These are phyloP conservation scores for Syncephalastrum racemosum DNA, from an alignment of 371 early-diverging fungal genomes.

Conservation along the genomic window DNA sequence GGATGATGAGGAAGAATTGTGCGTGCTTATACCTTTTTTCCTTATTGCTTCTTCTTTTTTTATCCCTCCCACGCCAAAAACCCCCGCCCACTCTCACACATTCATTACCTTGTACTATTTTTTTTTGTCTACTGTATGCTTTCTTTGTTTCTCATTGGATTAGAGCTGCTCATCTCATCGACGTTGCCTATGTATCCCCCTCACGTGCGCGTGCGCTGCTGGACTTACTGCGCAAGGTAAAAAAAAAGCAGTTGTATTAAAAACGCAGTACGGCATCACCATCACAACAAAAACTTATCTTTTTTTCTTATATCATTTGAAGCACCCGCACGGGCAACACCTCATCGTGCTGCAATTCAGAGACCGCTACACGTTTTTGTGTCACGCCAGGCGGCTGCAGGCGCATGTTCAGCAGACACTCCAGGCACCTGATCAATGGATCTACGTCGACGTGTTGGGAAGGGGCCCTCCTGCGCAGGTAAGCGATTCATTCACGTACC, in stretches of 20 bases:
- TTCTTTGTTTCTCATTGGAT: too few species aligned
- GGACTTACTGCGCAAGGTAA: conserved; percentile 18
- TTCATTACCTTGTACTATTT: too few species aligned
- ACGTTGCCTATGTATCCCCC: conserved; percentile 23
- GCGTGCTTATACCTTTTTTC: background rate
- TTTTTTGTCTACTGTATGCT: too few species aligned
- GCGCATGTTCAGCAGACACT: conserved; percentile 20
- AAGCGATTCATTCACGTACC: background rate
- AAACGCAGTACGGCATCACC: too few species aligned
- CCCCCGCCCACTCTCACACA: too few species aligned
- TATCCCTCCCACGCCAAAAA: too few species aligned
- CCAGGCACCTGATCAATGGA: conserved; percentile 11
- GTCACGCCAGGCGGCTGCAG: conserved; percentile 25
- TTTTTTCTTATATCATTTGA: background rate
- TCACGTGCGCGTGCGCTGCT: conserved; percentile 11
- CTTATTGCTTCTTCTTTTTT: conserved; percentile 4
- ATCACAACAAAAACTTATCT: background rate
- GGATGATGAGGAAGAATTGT: background rate
- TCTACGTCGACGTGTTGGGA: conserved; percentile 21
- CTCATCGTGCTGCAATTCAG: conserved; percentile 37
- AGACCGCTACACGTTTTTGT: conserved; percentile 45
- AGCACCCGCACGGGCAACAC: conserved; percentile 15
- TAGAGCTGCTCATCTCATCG: conserved; percentile 26
- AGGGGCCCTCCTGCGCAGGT: conserved; percentile 20
- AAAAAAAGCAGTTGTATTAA: background rate